Evolutionary conservation across 2,329 filamentous ascomycete genomes (phyloP).

Genomic region (Helotiales sp.): DNA sequence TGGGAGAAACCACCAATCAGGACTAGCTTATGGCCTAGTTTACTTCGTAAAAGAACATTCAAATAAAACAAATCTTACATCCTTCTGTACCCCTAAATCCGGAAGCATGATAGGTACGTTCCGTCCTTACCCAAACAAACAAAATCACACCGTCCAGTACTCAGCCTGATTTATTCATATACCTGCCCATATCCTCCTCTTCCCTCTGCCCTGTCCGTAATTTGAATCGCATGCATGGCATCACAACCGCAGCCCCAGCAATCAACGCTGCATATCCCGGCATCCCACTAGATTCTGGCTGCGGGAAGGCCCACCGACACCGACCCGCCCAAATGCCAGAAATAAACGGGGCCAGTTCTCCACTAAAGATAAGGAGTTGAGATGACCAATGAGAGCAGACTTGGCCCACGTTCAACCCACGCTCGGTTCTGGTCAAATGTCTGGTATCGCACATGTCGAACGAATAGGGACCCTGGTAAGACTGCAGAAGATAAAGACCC

Average conservation of each 20-base stretch:
- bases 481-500: too few species aligned
- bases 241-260: not conserved
- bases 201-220: not conserved
- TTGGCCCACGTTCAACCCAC: not conserved
- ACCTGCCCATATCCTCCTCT: not conserved
- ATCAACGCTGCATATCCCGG: not conserved
- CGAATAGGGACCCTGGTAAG: not conserved
- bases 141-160: too few species aligned
- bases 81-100: too few species aligned
- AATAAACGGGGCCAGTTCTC: constrained; percentile 3
- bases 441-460: not conserved
- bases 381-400: constrained; percentile 1
- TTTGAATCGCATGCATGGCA: not conserved
- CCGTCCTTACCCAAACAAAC: too few species aligned
- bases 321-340: too few species aligned
- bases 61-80: too few species aligned
- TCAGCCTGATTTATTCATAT: too few species aligned
- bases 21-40: not conserved
- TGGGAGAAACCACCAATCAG: not conserved
- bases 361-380: constrained; percentile 16
- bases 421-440: not conserved
- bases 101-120: too few species aligned
- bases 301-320: not conserved
- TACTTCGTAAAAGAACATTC: too few species aligned
- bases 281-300: constrained; percentile 2